Conservation (phyloP, 345 rosid species). For the Citrus unshiu region DNA sequence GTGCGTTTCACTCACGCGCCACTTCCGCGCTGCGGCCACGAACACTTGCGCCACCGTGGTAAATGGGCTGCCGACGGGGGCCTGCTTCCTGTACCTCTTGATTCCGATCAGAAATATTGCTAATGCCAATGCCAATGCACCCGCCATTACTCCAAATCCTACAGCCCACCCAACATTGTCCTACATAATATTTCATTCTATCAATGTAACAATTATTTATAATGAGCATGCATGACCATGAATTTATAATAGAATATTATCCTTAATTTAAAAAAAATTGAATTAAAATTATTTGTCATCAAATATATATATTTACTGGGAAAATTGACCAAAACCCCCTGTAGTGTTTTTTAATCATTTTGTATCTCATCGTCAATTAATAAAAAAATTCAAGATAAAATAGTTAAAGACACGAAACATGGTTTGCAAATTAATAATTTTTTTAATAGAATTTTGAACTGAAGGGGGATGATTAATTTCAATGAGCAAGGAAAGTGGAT, state of each 20-base stretch:
- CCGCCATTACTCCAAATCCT: slow-evolving; percentile 60
- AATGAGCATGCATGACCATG: too few species aligned
- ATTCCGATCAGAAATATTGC: slow-evolving; percentile 50
- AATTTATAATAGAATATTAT: too few species aligned
- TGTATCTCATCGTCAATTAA: too few species aligned
- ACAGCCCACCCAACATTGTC: slow-evolving; percentile 76
- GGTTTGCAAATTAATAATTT: too few species aligned
- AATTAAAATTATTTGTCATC: neutral
- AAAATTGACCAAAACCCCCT: too few species aligned
- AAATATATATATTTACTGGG: neutral
- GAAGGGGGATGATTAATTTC: too few species aligned
- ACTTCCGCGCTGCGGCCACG: slow-evolving; percentile 58
- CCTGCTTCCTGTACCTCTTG: slow-evolving; percentile 47
- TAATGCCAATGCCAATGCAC: slow-evolving; percentile 42
- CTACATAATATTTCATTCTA: slow-evolving; percentile 18
- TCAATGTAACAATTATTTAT: too few species aligned
- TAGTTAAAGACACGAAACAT: too few species aligned
- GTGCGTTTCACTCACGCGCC: slow-evolving; percentile 43
- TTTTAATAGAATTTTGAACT: too few species aligned
- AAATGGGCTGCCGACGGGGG: slow-evolving; percentile 69
- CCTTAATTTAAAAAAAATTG: neutral
- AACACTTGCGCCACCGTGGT: slow-evolving; percentile 66
- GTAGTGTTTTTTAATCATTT: too few species aligned
- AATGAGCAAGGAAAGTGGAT: too few species aligned
- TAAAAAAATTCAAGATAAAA: too few species aligned